These are phyloP conservation scores for Lumnitzera littorea DNA, from an alignment of 345 rosid species.

Conservation along the genomic window DNA sequence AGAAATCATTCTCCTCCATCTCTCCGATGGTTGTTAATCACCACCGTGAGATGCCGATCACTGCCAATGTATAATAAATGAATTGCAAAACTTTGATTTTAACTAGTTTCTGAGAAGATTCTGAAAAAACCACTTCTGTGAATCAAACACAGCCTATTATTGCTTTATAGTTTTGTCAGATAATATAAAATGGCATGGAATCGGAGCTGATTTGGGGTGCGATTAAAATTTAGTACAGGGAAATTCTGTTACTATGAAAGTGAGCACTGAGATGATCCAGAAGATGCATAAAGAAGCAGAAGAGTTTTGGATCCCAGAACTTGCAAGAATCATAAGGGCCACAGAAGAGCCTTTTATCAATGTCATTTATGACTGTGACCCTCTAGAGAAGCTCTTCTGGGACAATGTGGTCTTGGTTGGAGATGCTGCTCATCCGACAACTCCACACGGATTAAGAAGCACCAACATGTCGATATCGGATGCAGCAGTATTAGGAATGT, in stretches of 20 bases:
- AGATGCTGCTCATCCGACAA: conserved; percentile 82
- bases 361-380: conserved; percentile 65
- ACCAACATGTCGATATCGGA: conserved; percentile 80
- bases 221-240: conserved; percentile 24
- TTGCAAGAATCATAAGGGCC: conserved; percentile 48
- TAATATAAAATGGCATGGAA: too few relatives aligned
- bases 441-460: conserved; percentile 76
- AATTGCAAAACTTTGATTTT: too few relatives aligned
- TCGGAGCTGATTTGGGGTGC: not conserved
- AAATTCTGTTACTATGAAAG: conserved; percentile 63
- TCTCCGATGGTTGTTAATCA: too few relatives aligned
- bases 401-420: conserved; percentile 54
- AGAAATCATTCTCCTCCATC: too few relatives aligned
- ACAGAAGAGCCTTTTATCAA: conserved; percentile 81
- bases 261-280: conserved; percentile 42
- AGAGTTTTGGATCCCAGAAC: conserved; percentile 55
- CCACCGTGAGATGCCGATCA: too few relatives aligned
- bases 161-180: too few relatives aligned
- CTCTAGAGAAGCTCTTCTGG: conserved; percentile 42
- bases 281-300: conserved; percentile 60
- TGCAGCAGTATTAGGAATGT: conserved; percentile 57
- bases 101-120: too few relatives aligned
- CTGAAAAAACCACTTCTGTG: too few relatives aligned
- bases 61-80: too few relatives aligned
- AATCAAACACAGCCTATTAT: too few relatives aligned